A percentile compares a stretch with the other conserved stretches of the same genome.
Evolutionary conservation across 441 rosid genomes (phyloP).

Genomic region (Pelargonium myrrhifolium): DNA sequence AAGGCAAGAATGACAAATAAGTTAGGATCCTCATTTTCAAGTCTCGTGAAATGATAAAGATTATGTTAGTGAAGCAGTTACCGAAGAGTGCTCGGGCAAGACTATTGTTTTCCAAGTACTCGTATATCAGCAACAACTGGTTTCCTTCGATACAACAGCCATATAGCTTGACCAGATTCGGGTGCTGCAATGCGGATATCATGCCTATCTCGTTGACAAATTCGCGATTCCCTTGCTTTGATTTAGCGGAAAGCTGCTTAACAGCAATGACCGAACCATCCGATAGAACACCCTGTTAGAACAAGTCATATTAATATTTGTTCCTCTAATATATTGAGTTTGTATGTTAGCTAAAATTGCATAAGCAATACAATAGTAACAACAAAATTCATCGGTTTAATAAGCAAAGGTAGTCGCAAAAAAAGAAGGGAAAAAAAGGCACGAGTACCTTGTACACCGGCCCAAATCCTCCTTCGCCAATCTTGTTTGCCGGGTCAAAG

Average conservation of each 20-base stretch:
- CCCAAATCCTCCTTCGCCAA: conserved; percentile 92
- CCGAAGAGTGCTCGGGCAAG: conserved; percentile 77
- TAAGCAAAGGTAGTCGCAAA: too few species aligned
- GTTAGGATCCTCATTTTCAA: background rate
- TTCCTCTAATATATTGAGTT: too few species aligned
- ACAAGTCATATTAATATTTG: conserved; percentile 7
- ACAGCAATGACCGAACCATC: conserved; percentile 70
- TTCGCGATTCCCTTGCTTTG: conserved; percentile 63
- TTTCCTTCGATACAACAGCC: conserved; percentile 84
- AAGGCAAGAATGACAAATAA: background rate
- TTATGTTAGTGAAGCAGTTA: conserved; percentile 10
- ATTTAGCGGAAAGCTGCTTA: conserved; percentile 63
- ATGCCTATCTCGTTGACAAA: conserved; percentile 67
- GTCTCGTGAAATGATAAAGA: background rate
- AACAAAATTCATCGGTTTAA: too few species aligned
- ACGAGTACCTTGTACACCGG: conserved; percentile 53
- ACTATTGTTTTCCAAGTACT: conserved; percentile 71
- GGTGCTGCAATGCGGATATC: conserved; percentile 87
- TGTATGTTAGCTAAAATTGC: background rate
- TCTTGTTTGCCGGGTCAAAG: conserved; percentile 52
- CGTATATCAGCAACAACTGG: conserved; percentile 61
- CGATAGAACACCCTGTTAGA: conserved; percentile 44
- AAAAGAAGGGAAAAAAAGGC: too few species aligned
- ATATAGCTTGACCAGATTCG: conserved; percentile 74
- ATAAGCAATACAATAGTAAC: too few species aligned